Base-by-base conservation (phyloP, 2,329 filamentous ascomycete species). In the Gnomoniopsis smithogilvyi region DNA sequence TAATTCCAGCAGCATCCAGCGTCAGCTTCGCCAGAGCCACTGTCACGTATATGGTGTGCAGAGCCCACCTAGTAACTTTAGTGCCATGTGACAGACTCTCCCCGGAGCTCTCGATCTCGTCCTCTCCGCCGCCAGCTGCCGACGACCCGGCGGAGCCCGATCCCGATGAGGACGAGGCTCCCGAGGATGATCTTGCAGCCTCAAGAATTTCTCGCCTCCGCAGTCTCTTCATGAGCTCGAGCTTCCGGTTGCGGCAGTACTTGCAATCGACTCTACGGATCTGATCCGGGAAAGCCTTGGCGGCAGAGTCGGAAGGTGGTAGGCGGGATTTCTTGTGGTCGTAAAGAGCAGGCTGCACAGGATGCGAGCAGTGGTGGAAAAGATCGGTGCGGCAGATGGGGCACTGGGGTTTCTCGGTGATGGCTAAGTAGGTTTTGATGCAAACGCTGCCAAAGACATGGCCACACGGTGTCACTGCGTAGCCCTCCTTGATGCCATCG, bases 211-310 rank as follows among this genome's bases (percentile, higher is more conserved):
- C 85, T 69, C 86, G 81, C 61, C 84, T 80, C 68, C 82, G 81
- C 61, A 87, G 84, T 48, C 83, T 80, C 65, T 81, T 82, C 69
- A 86, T 83, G 58, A 86, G 85, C 75, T 91, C 93, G 70, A 88
- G 84, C 65, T 90, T 84, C 68, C 91, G 89, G 75, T 88, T 92
- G 73, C 54, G 60, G 59, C 61, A 63, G 49, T 53, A 63, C 14
- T 22, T 17, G 55, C 61, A 63, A 47, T 58, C 52, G 52, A 33
- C 41, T 17, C 54, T 21, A 8, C 52, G 55, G n/a, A 51, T 33
- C 3, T 61, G 59, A 15, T 52, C 55, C 21, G 56, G 55, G 33
- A 61, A 63, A 26, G 52, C 53, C 51, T 33, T 50, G 34, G 48
- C 34, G 15, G 61, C 59, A 22, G 59, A 53, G 22, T 62, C 60